Conservation (phyloP, 257 asterid species). For the Nicotiana tomentosiformis region DNA sequence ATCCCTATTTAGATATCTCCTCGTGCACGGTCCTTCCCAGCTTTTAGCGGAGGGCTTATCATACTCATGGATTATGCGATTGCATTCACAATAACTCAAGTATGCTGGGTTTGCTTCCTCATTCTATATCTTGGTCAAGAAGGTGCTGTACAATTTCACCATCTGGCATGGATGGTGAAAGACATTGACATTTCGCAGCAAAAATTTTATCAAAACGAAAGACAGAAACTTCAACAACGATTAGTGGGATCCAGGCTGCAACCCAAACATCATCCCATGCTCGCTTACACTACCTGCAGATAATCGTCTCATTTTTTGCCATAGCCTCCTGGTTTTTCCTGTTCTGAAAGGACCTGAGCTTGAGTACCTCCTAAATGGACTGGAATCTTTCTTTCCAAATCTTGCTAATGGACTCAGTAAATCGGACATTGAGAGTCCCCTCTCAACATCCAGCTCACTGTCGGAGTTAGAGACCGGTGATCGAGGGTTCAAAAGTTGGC, state of each 20-base stretch:
- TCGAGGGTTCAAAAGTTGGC: constrained; percentile 24
- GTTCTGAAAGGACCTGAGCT: constrained; percentile 67
- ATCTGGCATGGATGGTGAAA: background rate
- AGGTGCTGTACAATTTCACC: background rate
- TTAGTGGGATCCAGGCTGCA: constrained; percentile 61
- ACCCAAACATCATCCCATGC: constrained; percentile 39
- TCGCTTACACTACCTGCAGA: constrained; percentile 73
- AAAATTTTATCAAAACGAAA: background rate
- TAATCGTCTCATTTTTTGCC: constrained; percentile 60
- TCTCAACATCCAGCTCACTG: constrained; percentile 51
- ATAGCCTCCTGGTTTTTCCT: constrained; percentile 38
- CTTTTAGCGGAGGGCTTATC: too few species aligned
- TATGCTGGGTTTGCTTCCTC: too few species aligned
- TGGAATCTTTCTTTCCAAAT: constrained; percentile 35
- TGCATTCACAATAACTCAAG: too few species aligned
- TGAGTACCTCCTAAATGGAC: constrained; percentile 58
- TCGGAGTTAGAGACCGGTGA: constrained; percentile 46
- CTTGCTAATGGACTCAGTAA: constrained; percentile 43
- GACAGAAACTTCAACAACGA: background rate
- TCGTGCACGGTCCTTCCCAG: too few species aligned
- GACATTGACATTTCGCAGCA: background rate
- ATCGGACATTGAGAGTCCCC: constrained; percentile 64
- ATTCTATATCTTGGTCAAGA: background rate
- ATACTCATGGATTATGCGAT: too few species aligned
- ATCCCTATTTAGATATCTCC: too few species aligned